Evolutionary conservation across 140 eudicot genomes (phyloP).

Genomic region (Cichorium intybus): DNA sequence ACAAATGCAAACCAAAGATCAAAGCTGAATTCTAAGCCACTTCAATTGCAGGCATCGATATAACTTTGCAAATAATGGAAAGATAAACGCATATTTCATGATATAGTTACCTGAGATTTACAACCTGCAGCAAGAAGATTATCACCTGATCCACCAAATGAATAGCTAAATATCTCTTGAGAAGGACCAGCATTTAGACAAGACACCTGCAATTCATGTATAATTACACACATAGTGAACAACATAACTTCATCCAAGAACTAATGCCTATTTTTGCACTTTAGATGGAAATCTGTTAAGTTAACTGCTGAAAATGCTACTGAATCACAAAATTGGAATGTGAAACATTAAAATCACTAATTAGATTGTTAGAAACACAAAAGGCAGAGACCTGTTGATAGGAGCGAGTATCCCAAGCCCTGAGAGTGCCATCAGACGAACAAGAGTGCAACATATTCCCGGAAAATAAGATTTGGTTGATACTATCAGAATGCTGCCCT

Average conservation of each 20-base stretch:
- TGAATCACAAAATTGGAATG: not conserved
- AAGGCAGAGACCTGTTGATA: constrained; percentile 52
- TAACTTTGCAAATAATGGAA: not conserved
- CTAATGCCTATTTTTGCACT: not conserved
- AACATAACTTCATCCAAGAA: not conserved
- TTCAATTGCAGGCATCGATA: not conserved
- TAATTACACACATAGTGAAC: not conserved
- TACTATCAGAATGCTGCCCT: constrained; percentile 51
- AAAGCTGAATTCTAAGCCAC: too few species aligned
- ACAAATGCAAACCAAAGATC: too few species aligned
- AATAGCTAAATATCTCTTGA: constrained; percentile 78
- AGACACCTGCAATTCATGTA: constrained; percentile 54
- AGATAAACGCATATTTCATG: not conserved
- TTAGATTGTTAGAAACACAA: not conserved
- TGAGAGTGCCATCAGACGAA: constrained; percentile 75
- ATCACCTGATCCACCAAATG: constrained; percentile 68
- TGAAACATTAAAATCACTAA: not conserved
- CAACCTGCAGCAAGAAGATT: constrained; percentile 95
- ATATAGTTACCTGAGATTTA: constrained; percentile 65
- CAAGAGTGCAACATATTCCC: constrained; percentile 63
- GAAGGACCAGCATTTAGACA: constrained; percentile 69
- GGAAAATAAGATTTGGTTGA: constrained; percentile 55
- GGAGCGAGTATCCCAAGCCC: constrained; percentile 91
- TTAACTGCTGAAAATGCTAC: not conserved
- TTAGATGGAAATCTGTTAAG: not conserved